Evolutionary conservation across 2,329 filamentous ascomycete genomes (phyloP).

Genomic region (Truncatella angustata): DNA sequence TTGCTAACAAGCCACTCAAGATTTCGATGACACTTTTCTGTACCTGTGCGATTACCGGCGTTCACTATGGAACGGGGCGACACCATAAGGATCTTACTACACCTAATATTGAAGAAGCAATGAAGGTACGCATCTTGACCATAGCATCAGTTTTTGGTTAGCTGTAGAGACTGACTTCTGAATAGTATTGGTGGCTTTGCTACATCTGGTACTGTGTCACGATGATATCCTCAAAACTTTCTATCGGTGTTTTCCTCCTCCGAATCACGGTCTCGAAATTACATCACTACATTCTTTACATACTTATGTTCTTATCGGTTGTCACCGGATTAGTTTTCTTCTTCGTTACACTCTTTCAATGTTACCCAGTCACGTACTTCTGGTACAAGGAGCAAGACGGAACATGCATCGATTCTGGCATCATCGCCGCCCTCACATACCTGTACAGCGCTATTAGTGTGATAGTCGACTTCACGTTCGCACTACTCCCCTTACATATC

Average conservation of each 20-base stretch:
- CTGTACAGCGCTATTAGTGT: conserved; percentile 41
- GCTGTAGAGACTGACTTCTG: not conserved
- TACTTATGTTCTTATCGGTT: conserved; percentile 13
- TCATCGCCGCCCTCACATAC: conserved; percentile 44
- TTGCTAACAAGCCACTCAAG: not conserved
- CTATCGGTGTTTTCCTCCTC: conserved; percentile 19
- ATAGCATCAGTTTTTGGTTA: not conserved
- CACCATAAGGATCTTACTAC: not conserved
- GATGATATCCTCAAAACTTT: conserved; percentile 18
- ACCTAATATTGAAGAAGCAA: conserved; percentile 3
- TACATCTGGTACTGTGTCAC: conserved; percentile 17
- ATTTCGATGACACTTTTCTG: conserved; percentile 9
- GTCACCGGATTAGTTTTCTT: conserved; percentile 18
- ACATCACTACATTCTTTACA: conserved; percentile 17
- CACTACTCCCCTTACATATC: conserved; percentile 46
- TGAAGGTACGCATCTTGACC: conserved; percentile 9
- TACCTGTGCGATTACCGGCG: conserved; percentile 10
- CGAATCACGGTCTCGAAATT: conserved; percentile 16
- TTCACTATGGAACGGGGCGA: conserved; percentile 11
- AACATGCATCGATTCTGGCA: conserved; percentile 24
- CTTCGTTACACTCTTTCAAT: conserved; percentile 19
- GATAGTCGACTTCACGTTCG: conserved; percentile 49
- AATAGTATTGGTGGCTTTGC: conserved; percentile 13
- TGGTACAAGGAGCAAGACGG: conserved; percentile 18
- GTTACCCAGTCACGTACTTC: conserved; percentile 18